These are phyloP conservation scores for Aspergillus sp. DNA, from an alignment of 2,329 filamentous ascomycete genomes.

Conservation along the genomic window DNA sequence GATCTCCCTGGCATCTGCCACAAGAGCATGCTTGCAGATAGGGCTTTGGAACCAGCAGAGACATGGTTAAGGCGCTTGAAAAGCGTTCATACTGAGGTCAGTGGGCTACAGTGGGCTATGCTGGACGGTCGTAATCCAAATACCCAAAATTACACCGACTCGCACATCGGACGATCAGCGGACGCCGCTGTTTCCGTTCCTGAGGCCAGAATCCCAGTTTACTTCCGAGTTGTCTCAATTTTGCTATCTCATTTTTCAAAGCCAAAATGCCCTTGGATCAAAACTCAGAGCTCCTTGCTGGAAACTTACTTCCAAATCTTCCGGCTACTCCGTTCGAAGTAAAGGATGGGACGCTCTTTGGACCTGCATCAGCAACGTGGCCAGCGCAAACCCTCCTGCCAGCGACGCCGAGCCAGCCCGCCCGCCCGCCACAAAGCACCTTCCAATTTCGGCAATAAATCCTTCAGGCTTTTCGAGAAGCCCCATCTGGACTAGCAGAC, in stretches of 20 bases:
- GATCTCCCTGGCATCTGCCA: background rate
- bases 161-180: slow-evolving; percentile 25
- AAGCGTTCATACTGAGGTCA: background rate
- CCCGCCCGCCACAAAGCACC: background rate
- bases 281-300: background rate
- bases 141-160: background rate
- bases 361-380: background rate
- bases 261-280: background rate
- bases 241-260: background rate
- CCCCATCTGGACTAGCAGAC: background rate
- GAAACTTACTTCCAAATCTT: background rate
- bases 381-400: background rate
- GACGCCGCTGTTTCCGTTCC: slow-evolving; percentile 12
- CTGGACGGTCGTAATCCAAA: background rate
- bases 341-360: background rate
- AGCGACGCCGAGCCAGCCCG: background rate
- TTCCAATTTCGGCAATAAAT: slow-evolving; percentile 3
- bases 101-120: background rate
- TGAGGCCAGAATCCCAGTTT: slow-evolving; percentile 14
- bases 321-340: too few species aligned
- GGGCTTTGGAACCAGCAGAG: background rate
- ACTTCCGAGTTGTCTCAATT: background rate
- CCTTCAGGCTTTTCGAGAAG: background rate
- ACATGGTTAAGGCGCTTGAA: background rate
- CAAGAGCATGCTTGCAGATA: too few species aligned